Conservation (phyloP, 2,329 filamentous ascomycete genomes). For the Penicillium sp. region DNA sequence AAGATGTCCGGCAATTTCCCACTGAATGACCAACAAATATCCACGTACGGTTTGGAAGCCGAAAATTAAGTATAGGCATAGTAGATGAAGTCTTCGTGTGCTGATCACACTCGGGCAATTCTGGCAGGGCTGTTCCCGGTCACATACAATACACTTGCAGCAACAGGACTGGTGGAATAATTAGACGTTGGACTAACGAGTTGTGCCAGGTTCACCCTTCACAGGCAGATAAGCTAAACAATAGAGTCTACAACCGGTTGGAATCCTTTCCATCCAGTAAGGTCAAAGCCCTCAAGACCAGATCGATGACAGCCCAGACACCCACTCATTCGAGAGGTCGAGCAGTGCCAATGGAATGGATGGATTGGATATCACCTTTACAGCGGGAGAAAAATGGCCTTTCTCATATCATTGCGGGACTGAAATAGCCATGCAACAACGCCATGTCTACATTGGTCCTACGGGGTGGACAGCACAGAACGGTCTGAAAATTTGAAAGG, state of each 20-base stretch:
- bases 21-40: no score
- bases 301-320: background rate
- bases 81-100: no score
- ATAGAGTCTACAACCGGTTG: no score
- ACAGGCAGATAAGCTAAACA: background rate
- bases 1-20: no score
- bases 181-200: background rate
- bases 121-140: background rate
- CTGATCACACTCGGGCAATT: background rate
- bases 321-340: background rate
- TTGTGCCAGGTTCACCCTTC: background rate
- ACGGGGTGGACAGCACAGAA: conserved; percentile 16
- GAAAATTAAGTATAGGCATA: no score
- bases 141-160: background rate
- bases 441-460: conserved; percentile 2
- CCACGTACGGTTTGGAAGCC: no score
- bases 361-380: no score
- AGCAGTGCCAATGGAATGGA: background rate
- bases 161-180: background rate
- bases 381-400: no score
- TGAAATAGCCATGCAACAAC: no score
- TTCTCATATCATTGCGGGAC: no score
- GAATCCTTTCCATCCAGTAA: no score
- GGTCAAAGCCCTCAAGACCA: no score
- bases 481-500: conserved; percentile 23